Base-by-base conservation (phyloP, 2,329 filamentous ascomycete genomes). In the Iodosphaeria phyllophila region DNA sequence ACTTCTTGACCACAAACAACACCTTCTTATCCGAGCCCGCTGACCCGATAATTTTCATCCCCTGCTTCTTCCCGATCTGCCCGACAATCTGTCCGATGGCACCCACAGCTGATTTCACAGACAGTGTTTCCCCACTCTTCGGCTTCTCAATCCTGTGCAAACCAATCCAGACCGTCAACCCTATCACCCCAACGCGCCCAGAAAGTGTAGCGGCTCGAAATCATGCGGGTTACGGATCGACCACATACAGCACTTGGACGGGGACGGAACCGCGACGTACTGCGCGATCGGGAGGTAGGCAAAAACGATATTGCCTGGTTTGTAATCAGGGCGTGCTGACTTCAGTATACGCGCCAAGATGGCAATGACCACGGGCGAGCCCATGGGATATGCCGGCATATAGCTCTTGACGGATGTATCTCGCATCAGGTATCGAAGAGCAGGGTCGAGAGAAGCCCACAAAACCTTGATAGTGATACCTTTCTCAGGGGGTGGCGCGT, bases 11-110 rank as follows among this genome's bases (percentile, higher is more conserved):
- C 44, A 82, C 75, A 49, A 64, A 82, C 4, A 75, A 60, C 23
- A 78, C 54, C 53, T 84, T 83, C 43, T 74, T 66, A 41, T 83
- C 73, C n/a, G 67, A 65, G 11, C 77, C 76, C 10, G 78, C 77
- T 28, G 69, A 76, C 18, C 76, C 77, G 37, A 83, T 71, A 28
- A 83, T 76, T 20, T 48, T 68, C 23, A 84, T 51, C 1, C 77
- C 77, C 41, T 80, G 73, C 38, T 73, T 71, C 55, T 80, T 82
- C 27, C 75, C 74, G 23, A 83, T 51, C 46, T 80, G 75, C 9
- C 75, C 76, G 20, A 82, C 77, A 7, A 82, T 46, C 43, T 77
- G 69, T 5, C 77, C 77, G 5, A 83, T 77, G 2, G 76, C 74
- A 19, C 76, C 76, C 5, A 70, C 72, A 1, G 77, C 77, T 3